Base-by-base conservation (phyloP, 768 basidiomycete genomes). In the Boletellus ananiceps region DNA sequence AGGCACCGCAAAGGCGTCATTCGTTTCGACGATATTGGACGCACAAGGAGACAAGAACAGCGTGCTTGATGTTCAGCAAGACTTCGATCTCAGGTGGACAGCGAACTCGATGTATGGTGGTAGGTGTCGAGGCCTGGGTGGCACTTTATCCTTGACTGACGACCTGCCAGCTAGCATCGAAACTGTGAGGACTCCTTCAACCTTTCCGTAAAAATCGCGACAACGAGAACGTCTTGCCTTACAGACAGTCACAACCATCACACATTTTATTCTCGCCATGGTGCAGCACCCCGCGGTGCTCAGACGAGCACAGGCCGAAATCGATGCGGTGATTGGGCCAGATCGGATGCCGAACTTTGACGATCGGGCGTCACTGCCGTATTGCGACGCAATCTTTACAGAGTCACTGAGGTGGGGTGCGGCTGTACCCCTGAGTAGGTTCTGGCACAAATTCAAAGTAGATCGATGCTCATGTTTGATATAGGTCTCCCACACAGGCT, bases 71-170 rank as follows among this genome's bases (percentile, higher is more conserved):
- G 16, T 39, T 12, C 62, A 66, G 47, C 77, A 75, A 39, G 83
- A 86, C 57, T 81, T 81, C 52, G 86, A 89, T 56, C 70, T 88
- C 40, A 83, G 84, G 50, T 86, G 86, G 84, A 81, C 84, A 1
- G 87, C 88, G n/a, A 88, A 88, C 63, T 88, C 86, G 27, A 87
- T 89, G 83, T 88, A 85, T 61, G 70, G 75, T 6, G 71, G 71
- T 64, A 62, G 56, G 69, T 59, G 35, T 33, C 50, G 3, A n/a
- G 34, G 49, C 13, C 15, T 25, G 13, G n/a, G 13, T 13, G 7
- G 0, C 23, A 3, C 11, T 12, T 32, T 19, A 19, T 13, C 5
- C 8, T 47, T 25, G 12, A 29, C 44, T 32, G 46, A 44, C 37
- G 29, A 15, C 15, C 31, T 12, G 8, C 14, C 37, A 50, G 80